Conservation (phyloP, 495 filamentous ascomycete species). For the Rhypophila decipiens region DNA sequence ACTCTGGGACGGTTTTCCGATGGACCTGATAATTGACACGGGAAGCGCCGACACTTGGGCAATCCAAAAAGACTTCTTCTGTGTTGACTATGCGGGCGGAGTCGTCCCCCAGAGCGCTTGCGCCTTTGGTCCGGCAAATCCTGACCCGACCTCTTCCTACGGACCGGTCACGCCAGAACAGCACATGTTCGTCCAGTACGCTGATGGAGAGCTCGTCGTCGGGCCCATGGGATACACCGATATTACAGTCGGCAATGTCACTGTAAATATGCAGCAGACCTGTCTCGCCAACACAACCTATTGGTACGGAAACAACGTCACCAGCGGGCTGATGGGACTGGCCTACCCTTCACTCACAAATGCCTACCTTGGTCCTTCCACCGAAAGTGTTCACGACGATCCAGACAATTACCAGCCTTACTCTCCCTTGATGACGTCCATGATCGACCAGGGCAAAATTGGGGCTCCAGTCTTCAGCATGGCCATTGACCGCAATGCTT, state of each 20-base stretch:
- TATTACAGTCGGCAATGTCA: slow-evolving; percentile 50
- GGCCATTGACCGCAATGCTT: slow-evolving; percentile 36
- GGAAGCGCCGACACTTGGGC: slow-evolving; percentile 60
- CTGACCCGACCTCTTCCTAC: slow-evolving; percentile 16
- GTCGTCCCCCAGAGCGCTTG: slow-evolving; percentile 18
- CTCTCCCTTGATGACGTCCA: slow-evolving; percentile 51
- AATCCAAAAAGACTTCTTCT: slow-evolving; percentile 18
- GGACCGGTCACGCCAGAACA: slow-evolving; percentile 24
- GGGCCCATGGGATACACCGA: slow-evolving; percentile 54
- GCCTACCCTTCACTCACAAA: slow-evolving; percentile 53
- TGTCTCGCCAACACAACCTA: slow-evolving; percentile 29
- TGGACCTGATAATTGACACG: slow-evolving; percentile 51
- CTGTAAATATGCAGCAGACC: slow-evolving; percentile 44
- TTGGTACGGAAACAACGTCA: slow-evolving; percentile 41
- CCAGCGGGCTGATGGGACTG: slow-evolving; percentile 55
- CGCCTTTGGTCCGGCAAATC: slow-evolving; percentile 20
- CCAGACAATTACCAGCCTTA: slow-evolving; percentile 36
- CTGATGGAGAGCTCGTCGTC: slow-evolving; percentile 48
- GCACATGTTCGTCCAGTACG: slow-evolving; percentile 56
- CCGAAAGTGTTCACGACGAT: slow-evolving; percentile 22
- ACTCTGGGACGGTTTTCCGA: slow-evolving; percentile 19
- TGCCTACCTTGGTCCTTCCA: slow-evolving; percentile 25
- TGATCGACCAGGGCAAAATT: slow-evolving; percentile 47
- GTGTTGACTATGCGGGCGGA: slow-evolving; percentile 19
- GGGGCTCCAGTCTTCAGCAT: slow-evolving; percentile 53